phyloP scores from a whole-genome alignment of 805 yeast genomes.

The Zygoascus bituminiphila region DNA sequence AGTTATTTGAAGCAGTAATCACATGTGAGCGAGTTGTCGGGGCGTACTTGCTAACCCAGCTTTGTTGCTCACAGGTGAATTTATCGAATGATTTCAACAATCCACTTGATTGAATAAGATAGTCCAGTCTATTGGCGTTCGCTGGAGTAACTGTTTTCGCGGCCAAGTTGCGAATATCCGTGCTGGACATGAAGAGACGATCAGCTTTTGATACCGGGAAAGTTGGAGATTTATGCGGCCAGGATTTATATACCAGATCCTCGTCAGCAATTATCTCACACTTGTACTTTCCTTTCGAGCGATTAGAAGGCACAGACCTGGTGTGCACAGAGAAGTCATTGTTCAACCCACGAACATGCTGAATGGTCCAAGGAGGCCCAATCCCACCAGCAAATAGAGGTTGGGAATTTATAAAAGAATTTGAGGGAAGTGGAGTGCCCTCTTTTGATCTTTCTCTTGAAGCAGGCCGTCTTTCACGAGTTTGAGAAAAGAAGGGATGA shows the following conservation, averaged over 20 bases:
- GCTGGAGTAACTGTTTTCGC: background rate
- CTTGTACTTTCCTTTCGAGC: background rate
- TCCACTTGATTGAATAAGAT: slow-evolving; percentile 7
- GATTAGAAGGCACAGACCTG: background rate
- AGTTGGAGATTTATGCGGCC: background rate
- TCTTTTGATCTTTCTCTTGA: background rate
- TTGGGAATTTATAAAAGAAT: too few species aligned
- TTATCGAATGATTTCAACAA: slow-evolving; percentile 15
- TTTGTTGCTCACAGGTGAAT: slow-evolving; percentile 8
- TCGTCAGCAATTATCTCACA: background rate
- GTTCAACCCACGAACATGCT: background rate
- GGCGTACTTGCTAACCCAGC: slow-evolving; percentile 15
- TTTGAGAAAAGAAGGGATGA: background rate
- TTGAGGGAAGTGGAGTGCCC: too few species aligned
- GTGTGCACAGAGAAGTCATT: too few species aligned
- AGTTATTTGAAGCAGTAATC: slow-evolving; percentile 6
- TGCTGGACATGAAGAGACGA: slow-evolving; percentile 5
- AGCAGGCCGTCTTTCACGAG: background rate
- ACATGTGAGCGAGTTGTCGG: slow-evolving; percentile 10
- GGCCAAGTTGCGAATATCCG: slow-evolving; percentile 6
- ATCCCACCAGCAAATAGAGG: background rate
- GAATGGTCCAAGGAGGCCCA: background rate
- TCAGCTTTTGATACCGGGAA: slow-evolving; percentile 4
- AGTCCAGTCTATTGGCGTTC: slow-evolving; percentile 2
- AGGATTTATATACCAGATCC: background rate